These are phyloP conservation scores for Moesziomyces parantarcticus DNA, from an alignment of 1,284 basidiomycete genomes.

Conservation along the genomic window DNA sequence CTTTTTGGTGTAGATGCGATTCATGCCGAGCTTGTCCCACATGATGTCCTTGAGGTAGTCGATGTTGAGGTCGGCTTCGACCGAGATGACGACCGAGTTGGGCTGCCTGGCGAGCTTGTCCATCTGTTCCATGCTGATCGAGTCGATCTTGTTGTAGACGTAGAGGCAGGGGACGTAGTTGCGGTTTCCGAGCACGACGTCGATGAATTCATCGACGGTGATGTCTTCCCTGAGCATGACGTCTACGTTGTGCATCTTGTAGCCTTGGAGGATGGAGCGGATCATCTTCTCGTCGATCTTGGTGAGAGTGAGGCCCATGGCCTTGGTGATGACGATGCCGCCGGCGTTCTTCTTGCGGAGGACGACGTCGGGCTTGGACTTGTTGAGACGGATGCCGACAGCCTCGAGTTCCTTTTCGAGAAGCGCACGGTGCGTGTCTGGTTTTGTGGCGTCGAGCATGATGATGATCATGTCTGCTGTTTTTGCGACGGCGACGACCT, in stretches of 20 bases:
- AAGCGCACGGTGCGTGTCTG: slow-evolving; percentile 86
- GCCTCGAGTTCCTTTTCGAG: slow-evolving; percentile 94
- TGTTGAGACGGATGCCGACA: slow-evolving; percentile 94
- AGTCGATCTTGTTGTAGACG: slow-evolving; percentile 80
- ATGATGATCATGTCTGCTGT: slow-evolving; percentile 91
- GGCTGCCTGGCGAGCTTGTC: slow-evolving; percentile 87
- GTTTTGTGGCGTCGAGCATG: slow-evolving; percentile 97
- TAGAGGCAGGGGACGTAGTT: slow-evolving; percentile 94
- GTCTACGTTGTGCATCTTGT: slow-evolving; percentile 65
- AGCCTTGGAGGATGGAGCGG: slow-evolving; percentile 79
- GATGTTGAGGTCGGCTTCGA: slow-evolving; percentile 90
- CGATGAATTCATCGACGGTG: slow-evolving; percentile 95
- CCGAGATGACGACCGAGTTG: slow-evolving; percentile 92
- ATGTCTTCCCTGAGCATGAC: slow-evolving; percentile 71
- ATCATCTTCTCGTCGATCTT: slow-evolving; percentile 95
- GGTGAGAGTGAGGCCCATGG: slow-evolving; percentile 80
- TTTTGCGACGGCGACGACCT: slow-evolving; percentile 84
- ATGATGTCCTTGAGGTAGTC: slow-evolving; percentile 88
- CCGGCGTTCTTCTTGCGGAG: slow-evolving; percentile 84
- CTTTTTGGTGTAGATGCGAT: slow-evolving; percentile 89
- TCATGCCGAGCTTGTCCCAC: slow-evolving; percentile 73
- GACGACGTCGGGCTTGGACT: slow-evolving; percentile 72
- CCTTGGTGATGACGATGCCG: slow-evolving; percentile 74
- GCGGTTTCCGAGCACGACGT: slow-evolving; percentile 86
- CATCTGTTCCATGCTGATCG: slow-evolving; percentile 73